phyloP scores from a whole-genome alignment of 106 monocot genomes.

The Acorus calamus region DNA sequence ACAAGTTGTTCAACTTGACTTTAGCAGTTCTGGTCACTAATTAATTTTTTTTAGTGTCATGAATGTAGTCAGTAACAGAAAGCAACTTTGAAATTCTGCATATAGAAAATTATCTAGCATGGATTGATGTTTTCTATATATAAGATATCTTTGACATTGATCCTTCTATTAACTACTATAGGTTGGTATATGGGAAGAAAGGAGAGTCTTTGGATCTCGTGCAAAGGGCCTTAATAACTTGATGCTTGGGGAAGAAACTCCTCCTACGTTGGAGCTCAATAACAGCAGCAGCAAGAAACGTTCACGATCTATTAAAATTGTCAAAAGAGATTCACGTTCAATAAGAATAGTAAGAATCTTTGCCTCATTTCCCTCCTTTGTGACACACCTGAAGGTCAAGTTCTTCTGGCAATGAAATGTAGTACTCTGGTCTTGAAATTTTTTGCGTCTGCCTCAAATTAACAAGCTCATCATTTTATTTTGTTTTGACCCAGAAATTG shows the following conservation, averaged over 20 bases:
- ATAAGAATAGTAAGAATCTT: conserved; percentile 58
- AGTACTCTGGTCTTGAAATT: not conserved
- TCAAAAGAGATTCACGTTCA: conserved; percentile 83
- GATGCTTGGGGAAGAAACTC: conserved; percentile 73
- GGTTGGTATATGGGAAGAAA: conserved; percentile 96
- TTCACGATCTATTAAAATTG: conserved; percentile 66
- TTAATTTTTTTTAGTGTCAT: too few relatives aligned
- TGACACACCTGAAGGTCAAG: not conserved
- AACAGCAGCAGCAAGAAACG: conserved; percentile 34
- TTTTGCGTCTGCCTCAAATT: not conserved
- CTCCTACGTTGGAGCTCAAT: conserved; percentile 63
- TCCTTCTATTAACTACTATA: conserved; percentile 9
- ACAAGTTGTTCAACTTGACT: too few relatives aligned
- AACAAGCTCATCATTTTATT: not conserved
- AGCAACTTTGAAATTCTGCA: too few relatives aligned
- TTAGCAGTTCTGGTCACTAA: too few relatives aligned
- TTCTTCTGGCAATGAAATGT: not conserved
- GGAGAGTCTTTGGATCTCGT: conserved; percentile 89
- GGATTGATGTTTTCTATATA: not conserved
- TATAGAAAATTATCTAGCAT: too few relatives aligned
- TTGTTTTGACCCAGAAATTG: conserved; percentile 55
- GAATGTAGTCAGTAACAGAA: too few relatives aligned
- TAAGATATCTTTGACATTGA: not conserved
- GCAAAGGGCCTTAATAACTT: conserved; percentile 65
- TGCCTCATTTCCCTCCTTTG: not conserved